phyloP scores from a whole-genome alignment of 176 grass and related monocot genomes.

The bread wheat (Triticum aestivum) region DNA sequence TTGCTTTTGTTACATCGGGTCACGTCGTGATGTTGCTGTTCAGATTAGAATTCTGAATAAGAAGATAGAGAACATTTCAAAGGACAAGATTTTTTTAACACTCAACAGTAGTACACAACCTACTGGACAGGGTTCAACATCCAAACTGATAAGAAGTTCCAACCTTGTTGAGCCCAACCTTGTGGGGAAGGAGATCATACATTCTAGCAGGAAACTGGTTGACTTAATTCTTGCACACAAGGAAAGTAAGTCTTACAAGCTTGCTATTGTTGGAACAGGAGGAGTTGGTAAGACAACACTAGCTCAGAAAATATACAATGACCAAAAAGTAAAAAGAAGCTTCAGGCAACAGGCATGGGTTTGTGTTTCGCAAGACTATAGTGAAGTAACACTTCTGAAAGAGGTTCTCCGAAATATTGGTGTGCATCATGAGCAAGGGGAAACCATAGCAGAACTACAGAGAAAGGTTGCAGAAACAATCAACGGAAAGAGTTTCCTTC shows the following conservation, averaged over 20 bases:
- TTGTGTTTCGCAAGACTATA: conserved; percentile 31
- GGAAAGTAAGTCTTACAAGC: too few relatives aligned
- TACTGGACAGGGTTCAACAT: too few relatives aligned
- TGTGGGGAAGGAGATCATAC: too few relatives aligned
- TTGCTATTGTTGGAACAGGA: not conserved
- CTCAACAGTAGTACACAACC: not conserved
- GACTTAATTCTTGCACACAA: too few relatives aligned
- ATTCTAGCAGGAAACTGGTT: too few relatives aligned
- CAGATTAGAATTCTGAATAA: not conserved
- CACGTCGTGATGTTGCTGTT: not conserved
- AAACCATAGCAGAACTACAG: conserved; percentile 3
- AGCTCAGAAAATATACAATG: conserved; percentile 38
- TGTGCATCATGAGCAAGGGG: not conserved
- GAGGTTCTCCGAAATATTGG: not conserved
- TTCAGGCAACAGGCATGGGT: conserved; percentile 24
- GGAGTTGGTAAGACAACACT: conserved; percentile 50
- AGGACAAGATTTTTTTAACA: not conserved
- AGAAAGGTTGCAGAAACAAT: not conserved
- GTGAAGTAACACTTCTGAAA: not conserved
- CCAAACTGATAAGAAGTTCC: too few relatives aligned
- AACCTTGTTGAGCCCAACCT: too few relatives aligned
- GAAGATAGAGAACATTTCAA: not conserved
- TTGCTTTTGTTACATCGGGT: not conserved
- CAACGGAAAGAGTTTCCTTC: conserved; percentile 1
- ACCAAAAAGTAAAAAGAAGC: not conserved